Base-by-base conservation (phyloP, 1,139 yeast species). In the Candida tetrigidarum region DNA sequence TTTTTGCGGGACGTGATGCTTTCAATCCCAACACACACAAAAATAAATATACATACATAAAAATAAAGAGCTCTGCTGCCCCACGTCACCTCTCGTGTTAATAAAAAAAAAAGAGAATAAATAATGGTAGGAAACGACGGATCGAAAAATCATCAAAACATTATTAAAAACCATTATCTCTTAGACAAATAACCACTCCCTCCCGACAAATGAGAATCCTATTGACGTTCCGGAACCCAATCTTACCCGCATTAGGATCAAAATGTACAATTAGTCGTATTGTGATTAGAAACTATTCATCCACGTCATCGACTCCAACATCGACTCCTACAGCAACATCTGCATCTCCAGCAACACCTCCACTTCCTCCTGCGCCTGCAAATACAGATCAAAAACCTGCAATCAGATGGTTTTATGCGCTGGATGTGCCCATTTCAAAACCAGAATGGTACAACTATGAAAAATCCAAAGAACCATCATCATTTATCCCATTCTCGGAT, bases 391-490 rank as follows among this genome's bases (percentile, higher is more conserved):
- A 23, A n/a, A n/a, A n/a, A 14, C 18, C 32, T 9, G 25, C 25
- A 22, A 41, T 66, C 26, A 68, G 69, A 52, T 90, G 97, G 97
- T 89, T 81, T 60, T 86, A 89, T 58, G 95, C 96, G 1, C 83
- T 91, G 0, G 96, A 90, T 59, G 63, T 81, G 5, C 96, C 97
- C 1, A 63, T 73, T 18, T 65, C 80, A 4, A 86, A 86, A 62
- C 96, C 96, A 0, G 69, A 64, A 6, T 78, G 83, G 66, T 74
- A 71, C 52, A 60, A 73, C 16, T 83, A 83, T 51, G 63, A 56
- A 18, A 76, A 78, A 44, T 64, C 65, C 1, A 67, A 69, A 39
- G 67, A 71, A 10, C 84, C 96, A 0, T 63, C 68, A 41, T 82
- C 82, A 55, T 92, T 86, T 58, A 65, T 80, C 11, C 84, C 90